Percentiles rank a stretch among this genome's conserved stretches.
phyloP scores from a whole-genome alignment of 768 basidiomycete species.

The Albatrellus ellisii region DNA sequence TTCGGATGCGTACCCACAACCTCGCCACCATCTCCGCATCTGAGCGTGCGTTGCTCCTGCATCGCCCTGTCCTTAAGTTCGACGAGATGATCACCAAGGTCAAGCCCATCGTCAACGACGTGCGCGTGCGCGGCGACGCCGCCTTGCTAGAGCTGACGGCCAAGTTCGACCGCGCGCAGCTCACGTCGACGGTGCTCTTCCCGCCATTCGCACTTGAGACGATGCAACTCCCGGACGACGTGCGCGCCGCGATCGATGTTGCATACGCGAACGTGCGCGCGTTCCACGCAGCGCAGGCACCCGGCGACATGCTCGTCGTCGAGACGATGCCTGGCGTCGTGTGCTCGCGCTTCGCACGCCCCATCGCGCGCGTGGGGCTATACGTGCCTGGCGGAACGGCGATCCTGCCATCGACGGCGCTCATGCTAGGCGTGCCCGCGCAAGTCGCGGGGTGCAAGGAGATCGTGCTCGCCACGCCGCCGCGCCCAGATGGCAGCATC shows the following conservation, averaged over 20 bases:
- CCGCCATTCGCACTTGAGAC: conserved; percentile 66
- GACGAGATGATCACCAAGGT: conserved; percentile 89
- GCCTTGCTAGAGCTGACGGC: conserved; percentile 83
- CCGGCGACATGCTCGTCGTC: conserved; percentile 55
- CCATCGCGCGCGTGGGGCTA: conserved; percentile 91
- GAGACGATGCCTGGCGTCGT: conserved; percentile 98
- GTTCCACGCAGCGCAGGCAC: conserved; percentile 86
- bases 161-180: conserved; percentile 79
- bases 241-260: conserved; percentile 73
- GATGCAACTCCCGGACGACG: conserved; percentile 45
- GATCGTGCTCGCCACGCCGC: conserved; percentile 94
- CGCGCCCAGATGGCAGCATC: conserved; percentile 81
- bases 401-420: conserved; percentile 87
- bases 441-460: conserved; percentile 92
- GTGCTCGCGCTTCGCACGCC: conserved; percentile 87
- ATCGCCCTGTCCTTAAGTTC: conserved; percentile 80
- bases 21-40: conserved; percentile 33
- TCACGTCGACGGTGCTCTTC: conserved; percentile 55
- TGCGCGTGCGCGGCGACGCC: conserved; percentile 71
- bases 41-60: conserved; percentile 59
- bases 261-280: conserved; percentile 87
- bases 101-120: conserved; percentile 84
- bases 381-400: conserved; percentile 98
- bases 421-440: conserved; percentile 97
- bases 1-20: conserved; percentile 68